Base-by-base conservation (phyloP, 106 monocot species). In the Dendrobium chrysotoxum region DNA sequence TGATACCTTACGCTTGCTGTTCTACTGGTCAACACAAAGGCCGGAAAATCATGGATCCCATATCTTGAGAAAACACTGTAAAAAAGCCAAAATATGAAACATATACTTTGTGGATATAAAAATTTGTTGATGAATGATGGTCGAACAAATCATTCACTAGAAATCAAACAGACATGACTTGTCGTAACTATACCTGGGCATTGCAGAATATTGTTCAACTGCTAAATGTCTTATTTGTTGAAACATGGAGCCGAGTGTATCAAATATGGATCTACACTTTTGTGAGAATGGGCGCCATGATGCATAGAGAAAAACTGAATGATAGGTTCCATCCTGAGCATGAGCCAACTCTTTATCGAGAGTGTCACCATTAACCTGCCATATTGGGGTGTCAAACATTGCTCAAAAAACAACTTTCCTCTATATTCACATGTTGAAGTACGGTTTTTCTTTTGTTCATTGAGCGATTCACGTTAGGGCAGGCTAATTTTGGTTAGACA, bases 281-380 rank as follows among this genome's bases (percentile, higher is more conserved):
- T 73, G 83, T 7, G 98, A 99, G 81, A 95, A 93, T n/a, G 98
- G 95, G 57, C 98, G 95, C 92, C 91, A 91, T 39, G 94, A 91
- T 53, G 95, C 98, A 82, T 87, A 90, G 80, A 99, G 93, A 53
- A 95, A 77, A 75, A 95, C 68, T 11, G 98, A 87, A 65, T 85
- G 80, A 28, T 81, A 83, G 74, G 66, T 53, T 80, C 75, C 88
- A 71, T 42, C 76, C 20, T 66, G 70, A 41, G 65, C 80, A 80
- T 67, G 75, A 40, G 17, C 65, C 74, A 95, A 53, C 61, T 78
- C 84, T 81, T 47, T 84, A 70, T 87, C 84, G 47, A 95, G 83
- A 26, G 71, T 39, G 40, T 88, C 88, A 55, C 92, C 92, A 71
- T 17, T 79, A 77, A 92, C 90, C 95, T 95, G 76, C 21, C 70